These are phyloP conservation scores for Pleurotus salmoneostramineus DNA, from an alignment of 768 basidiomycete species.

Conservation along the genomic window DNA sequence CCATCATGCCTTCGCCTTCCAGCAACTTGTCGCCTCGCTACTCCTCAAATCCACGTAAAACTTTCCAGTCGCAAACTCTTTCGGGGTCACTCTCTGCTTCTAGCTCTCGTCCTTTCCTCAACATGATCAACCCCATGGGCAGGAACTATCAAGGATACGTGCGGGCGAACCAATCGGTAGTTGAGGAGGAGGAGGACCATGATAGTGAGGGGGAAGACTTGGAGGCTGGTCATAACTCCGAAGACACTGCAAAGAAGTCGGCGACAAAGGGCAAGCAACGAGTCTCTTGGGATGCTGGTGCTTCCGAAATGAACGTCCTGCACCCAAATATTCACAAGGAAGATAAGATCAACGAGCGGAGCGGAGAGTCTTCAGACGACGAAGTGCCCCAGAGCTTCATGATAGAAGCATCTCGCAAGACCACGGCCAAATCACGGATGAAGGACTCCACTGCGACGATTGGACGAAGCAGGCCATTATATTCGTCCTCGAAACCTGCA, in stretches of 20 bases:
- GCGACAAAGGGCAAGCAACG: conserved; percentile 44
- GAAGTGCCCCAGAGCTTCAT: conserved; percentile 86
- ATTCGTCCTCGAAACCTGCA: conserved; percentile 42
- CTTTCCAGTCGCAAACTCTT: conserved; percentile 29
- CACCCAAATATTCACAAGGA: conserved; percentile 72
- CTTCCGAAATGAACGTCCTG: conserved; percentile 52
- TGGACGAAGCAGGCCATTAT: conserved; percentile 44
- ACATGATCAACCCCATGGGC: conserved; percentile 79
- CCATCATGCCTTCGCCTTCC: conserved; percentile 23
- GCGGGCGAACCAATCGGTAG: conserved; percentile 65
- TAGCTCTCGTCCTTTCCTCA: conserved; percentile 73
- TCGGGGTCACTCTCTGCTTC: conserved; percentile 35
- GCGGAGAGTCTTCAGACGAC: conserved; percentile 65
- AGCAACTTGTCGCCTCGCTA: conserved; percentile 20
- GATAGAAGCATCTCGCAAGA: conserved; percentile 65
- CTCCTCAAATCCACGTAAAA: conserved; percentile 28
- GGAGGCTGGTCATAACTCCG: conserved; percentile 52
- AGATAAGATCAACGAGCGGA: conserved; percentile 51
- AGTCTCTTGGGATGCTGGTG: conserved; percentile 55
- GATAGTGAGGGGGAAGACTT: conserved; percentile 49
- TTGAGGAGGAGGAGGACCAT: conserved; percentile 69
- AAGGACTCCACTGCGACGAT: conserved; percentile 11
- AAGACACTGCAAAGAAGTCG: conserved; percentile 18
- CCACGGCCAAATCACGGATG: conserved; percentile 14
- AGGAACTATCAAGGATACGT: conserved; percentile 72